Evolutionary conservation across 345 rosid species (phyloP).

Genomic region (Raphanus sativus): DNA sequence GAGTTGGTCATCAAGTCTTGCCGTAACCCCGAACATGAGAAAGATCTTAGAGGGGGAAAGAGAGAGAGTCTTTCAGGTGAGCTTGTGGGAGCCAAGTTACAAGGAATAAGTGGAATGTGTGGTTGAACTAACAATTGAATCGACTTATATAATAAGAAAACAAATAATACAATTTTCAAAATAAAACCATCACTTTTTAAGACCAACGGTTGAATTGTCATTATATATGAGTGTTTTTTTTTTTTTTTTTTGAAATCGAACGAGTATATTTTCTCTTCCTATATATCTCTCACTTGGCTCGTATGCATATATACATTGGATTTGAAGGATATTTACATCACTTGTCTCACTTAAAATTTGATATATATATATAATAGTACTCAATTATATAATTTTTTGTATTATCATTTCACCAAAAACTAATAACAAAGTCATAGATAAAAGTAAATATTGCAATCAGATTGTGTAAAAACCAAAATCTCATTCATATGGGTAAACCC

Average conservation of each 20-base stretch:
- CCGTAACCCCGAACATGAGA: conserved; percentile 29
- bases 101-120: not conserved
- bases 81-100: not conserved
- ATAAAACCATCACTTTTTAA: not conserved
- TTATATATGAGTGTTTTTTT: not conserved
- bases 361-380: too few species aligned
- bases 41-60: not conserved
- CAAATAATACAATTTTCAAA: not conserved
- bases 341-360: not conserved
- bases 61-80: not conserved
- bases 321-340: not conserved
- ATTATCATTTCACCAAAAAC: not conserved
- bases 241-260: too few species aligned
- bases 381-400: too few species aligned
- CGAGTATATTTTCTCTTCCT: not conserved
- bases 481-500: conserved; percentile 37
- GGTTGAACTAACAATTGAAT: not conserved
- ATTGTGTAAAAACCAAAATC: conserved; percentile 12
- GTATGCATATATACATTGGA: not conserved
- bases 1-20: conserved; percentile 30
- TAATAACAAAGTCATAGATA: not conserved
- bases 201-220: not conserved
- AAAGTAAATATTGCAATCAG: conserved; percentile 1
- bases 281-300: not conserved
- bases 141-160: not conserved